These are phyloP conservation scores for Dalechampia spathulata DNA, from an alignment of 441 rosid species.

Conservation along the genomic window DNA sequence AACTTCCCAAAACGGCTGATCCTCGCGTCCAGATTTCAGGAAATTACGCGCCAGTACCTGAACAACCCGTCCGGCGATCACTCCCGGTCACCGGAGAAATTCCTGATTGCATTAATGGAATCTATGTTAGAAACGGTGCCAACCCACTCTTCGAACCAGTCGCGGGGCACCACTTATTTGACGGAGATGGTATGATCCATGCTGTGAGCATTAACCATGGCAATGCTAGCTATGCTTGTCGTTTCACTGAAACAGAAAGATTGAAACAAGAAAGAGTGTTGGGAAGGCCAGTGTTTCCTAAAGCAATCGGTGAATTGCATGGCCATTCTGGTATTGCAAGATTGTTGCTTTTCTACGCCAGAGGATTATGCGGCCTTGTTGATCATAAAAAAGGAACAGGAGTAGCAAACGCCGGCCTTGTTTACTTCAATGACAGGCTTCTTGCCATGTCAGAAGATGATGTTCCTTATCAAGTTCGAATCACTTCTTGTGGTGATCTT, in stretches of 20 bases:
- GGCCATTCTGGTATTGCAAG: conserved; percentile 67
- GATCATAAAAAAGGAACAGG: no score
- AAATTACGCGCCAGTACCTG: conserved; percentile 68
- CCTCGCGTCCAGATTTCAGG: conserved; percentile 60
- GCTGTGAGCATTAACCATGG: conserved; percentile 39
- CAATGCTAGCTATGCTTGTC: conserved; percentile 46
- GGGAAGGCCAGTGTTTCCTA: conserved; percentile 60
- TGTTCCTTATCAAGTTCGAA: no score
- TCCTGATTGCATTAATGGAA: conserved; percentile 53
- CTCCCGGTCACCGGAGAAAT: conserved; percentile 47
- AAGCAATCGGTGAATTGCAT: conserved; percentile 69
- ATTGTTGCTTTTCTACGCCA: conserved; percentile 39
- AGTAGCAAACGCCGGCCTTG: no score
- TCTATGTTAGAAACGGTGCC: conserved; percentile 71
- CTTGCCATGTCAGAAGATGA: no score
- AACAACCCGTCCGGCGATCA: conserved; percentile 36
- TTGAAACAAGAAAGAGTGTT: conserved; percentile 37
- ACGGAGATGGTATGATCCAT: conserved; percentile 85
- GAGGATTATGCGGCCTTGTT: conserved; percentile 39
- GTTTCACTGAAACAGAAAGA: conserved; percentile 59
- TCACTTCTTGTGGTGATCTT: no score
- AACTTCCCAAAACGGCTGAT: conserved; percentile 55
- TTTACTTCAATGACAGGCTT: no score
- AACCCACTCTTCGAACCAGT: conserved; percentile 64
- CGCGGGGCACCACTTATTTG: conserved; percentile 74